phyloP scores from a whole-genome alignment of 1,284 basidiomycete species.

The Ganoderma resinaceum region DNA sequence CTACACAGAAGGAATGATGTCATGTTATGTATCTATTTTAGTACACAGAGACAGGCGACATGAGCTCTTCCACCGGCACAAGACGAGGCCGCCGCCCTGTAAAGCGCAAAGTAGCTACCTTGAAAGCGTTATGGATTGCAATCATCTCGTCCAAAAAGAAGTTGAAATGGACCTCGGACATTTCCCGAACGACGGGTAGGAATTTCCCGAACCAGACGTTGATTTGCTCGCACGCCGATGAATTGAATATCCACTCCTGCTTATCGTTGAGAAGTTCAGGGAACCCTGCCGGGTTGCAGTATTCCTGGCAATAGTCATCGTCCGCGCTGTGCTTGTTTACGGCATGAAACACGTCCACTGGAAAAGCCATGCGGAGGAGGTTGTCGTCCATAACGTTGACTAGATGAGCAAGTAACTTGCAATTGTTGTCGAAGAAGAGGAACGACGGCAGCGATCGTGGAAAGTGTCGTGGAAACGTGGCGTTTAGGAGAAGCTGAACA shows the following conservation, averaged over 20 bases:
- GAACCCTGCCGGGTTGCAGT: slow-evolving; percentile 42
- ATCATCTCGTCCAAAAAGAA: slow-evolving; percentile 50
- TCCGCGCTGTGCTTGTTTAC: slow-evolving; percentile 42
- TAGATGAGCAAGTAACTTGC: slow-evolving; percentile 26
- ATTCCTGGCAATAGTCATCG: slow-evolving; percentile 35
- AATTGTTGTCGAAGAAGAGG: slow-evolving; percentile 42
- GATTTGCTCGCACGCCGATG: slow-evolving; percentile 31
- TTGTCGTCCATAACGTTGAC: not conserved
- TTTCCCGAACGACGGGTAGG: slow-evolving; percentile 41
- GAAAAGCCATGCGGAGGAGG: slow-evolving; percentile 26
- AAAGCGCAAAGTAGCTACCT: not conserved
- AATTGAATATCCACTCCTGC: slow-evolving; percentile 42
- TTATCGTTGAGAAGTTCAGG: slow-evolving; percentile 33
- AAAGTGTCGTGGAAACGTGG: not conserved
- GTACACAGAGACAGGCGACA: too few relatives aligned
- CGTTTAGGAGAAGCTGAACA: not conserved
- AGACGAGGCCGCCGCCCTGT: not conserved
- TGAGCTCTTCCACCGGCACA: not conserved
- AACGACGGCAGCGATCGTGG: not conserved
- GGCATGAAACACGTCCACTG: slow-evolving; percentile 45
- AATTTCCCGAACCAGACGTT: slow-evolving; percentile 34
- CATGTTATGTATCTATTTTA: too few relatives aligned
- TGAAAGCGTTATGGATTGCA: not conserved
- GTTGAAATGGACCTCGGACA: slow-evolving; percentile 35
- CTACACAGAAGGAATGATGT: too few relatives aligned